Evolutionary conservation across 345 rosid species (phyloP).

Genomic region (Dipteronia sinensis): DNA sequence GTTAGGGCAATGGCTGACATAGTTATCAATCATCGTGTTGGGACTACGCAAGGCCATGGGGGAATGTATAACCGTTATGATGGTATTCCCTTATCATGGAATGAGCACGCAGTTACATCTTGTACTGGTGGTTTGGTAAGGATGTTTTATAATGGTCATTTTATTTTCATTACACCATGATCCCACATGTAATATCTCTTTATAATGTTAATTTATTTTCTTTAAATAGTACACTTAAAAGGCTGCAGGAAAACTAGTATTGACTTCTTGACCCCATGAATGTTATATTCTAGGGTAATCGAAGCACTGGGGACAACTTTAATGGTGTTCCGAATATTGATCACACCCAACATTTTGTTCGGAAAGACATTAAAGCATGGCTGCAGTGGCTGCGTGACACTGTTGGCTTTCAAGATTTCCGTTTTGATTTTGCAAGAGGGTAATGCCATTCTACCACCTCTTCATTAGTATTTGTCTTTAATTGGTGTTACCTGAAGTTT

Average conservation of each 20-base stretch:
- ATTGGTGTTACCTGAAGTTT: slow-evolving; percentile 1
- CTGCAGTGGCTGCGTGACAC: slow-evolving; percentile 66
- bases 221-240: not conserved
- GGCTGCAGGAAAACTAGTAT: not conserved
- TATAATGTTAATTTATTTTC: not conserved
- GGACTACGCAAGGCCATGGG: slow-evolving; percentile 79
- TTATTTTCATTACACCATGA: slow-evolving; percentile 1
- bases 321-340: slow-evolving; percentile 93
- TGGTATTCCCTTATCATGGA: slow-evolving; percentile 82
- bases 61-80: slow-evolving; percentile 88
- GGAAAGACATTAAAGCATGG: slow-evolving; percentile 80
- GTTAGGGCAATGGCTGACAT: slow-evolving; percentile 96
- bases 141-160: not conserved
- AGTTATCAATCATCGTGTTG: slow-evolving; percentile 92
- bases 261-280: slow-evolving; percentile 16
- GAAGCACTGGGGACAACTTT: slow-evolving; percentile 93
- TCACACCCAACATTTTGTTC: slow-evolving; percentile 81
- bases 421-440: slow-evolving; percentile 94
- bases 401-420: slow-evolving; percentile 86
- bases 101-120: slow-evolving; percentile 84
- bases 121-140: slow-evolving; percentile 90
- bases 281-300: slow-evolving; percentile 55
- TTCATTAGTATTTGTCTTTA: slow-evolving; percentile 2
- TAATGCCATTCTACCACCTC: slow-evolving; percentile 27
- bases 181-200: not conserved